phyloP scores from a whole-genome alignment of 192 early-diverging fungal genomes.

The Radiomyces spectabilis region DNA sequence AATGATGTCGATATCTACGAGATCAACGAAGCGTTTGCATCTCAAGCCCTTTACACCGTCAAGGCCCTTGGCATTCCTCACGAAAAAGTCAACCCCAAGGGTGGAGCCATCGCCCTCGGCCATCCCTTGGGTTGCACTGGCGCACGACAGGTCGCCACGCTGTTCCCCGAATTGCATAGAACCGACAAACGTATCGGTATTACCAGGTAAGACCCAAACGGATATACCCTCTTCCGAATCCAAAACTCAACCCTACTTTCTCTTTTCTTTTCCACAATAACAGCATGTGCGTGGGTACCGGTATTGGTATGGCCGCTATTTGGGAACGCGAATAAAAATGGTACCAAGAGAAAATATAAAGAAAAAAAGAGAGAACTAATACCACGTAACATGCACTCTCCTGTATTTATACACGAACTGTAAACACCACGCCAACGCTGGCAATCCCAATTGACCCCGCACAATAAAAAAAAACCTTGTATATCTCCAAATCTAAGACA shows the following conservation, averaged over 20 bases:
- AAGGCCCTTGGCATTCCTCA: slow-evolving; percentile 78
- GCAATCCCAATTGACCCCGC: not conserved
- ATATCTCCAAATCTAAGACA: not conserved
- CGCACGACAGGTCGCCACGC: slow-evolving; percentile 91
- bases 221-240: too few relatives aligned
- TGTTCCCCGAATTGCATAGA: slow-evolving; percentile 86
- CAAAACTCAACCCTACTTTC: too few relatives aligned
- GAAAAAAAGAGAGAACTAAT: not conserved
- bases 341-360: not conserved
- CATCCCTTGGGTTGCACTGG: slow-evolving; percentile 90
- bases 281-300: too few relatives aligned
- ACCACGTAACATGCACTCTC: not conserved
- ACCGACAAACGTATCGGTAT: slow-evolving; percentile 77
- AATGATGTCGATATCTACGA: slow-evolving; percentile 85
- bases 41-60: slow-evolving; percentile 89
- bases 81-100: slow-evolving; percentile 95
- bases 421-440: not conserved
- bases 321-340: slow-evolving; percentile 59
- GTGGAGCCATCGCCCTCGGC: slow-evolving; percentile 96
- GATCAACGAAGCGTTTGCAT: slow-evolving; percentile 98
- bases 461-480: not conserved
- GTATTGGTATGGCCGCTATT: slow-evolving; percentile 88
- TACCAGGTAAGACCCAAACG: too few relatives aligned
- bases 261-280: too few relatives aligned
- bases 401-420: too few relatives aligned